Evolutionary conservation across 2,329 filamentous ascomycete species (phyloP), one percentile per base, ranked within the genome.

Genomic region (Penicillium hordei): DNA sequence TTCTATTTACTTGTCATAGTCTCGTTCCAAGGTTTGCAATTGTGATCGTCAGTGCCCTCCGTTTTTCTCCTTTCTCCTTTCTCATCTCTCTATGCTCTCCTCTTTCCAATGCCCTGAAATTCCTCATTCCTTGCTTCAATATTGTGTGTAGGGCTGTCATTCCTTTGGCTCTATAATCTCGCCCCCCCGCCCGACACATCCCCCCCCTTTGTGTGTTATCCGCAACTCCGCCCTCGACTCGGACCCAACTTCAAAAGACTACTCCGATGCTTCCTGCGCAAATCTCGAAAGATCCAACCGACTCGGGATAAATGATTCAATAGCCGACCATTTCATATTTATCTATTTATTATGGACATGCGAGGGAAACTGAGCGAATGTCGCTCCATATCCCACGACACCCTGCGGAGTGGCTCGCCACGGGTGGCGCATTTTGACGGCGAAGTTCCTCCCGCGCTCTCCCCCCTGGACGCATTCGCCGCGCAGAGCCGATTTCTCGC

Each of bases 391-490:
- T 86, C 86, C 38, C 78, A 82, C 51, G 76, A 80, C 27, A 84
- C 77, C 12, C 70, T 79, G 52, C 79, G 82, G 19, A 82, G 81
- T 54, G 83, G 85, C 62, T 92, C 89, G n/a, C 89, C 89, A 42
- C 87, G 89, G 60, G 79, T 91, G 58, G 73, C 76, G 61, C 89
- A 92, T 74, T 82, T 90, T 57, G 89, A 89, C 57, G 90, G 90
- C 60, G 90, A 93, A 62, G 62, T 75, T 1, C 93, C 94, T 21
- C 94, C 94, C 5, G 90, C 94, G 52, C 82, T 97, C 56, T 97
- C 94, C 8, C 94, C 94, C 12, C 84, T 99, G 63, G 94, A 99
- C 81, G 93, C 93, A 48, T 95, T 99, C 72, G 93, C 93, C 23
- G 83, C 93, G 61, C 93, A 97, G 72, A 95, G 93, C 67, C 88